Percentiles rank a stretch among this genome's conserved stretches.
Conservation (phyloP, 106 monocot species). For the Chionographis japonica region DNA sequence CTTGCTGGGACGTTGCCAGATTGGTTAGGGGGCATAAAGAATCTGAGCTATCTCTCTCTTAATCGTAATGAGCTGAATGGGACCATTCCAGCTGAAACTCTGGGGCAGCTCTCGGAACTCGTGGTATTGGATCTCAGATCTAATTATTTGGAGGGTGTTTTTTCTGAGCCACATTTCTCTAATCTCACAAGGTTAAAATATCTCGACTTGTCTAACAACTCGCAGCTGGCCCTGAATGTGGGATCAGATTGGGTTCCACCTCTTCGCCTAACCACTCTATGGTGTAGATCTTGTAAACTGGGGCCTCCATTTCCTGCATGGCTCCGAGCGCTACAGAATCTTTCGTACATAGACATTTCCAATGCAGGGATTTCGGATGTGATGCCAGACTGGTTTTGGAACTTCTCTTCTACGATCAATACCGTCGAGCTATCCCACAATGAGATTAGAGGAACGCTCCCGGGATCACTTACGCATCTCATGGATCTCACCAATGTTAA, state of each 20-base stretch:
- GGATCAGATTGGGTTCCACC: slow-evolving; percentile 15
- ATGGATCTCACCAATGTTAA: neutral
- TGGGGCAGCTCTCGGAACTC: slow-evolving; percentile 12
- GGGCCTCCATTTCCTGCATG: slow-evolving; percentile 18
- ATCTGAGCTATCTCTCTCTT: slow-evolving; percentile 21
- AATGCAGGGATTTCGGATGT: slow-evolving; percentile 8
- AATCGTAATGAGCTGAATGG: slow-evolving; percentile 11
- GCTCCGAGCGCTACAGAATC: slow-evolving; percentile 2
- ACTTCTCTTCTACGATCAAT: neutral
- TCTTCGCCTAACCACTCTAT: neutral
- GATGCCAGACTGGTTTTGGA: slow-evolving; percentile 28
- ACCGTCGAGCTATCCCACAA: neutral
- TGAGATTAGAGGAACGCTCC: slow-evolving; percentile 7
- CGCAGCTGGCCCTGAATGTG: neutral
- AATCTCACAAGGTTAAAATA: neutral
- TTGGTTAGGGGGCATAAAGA: slow-evolving; percentile 11
- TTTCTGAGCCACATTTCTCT: slow-evolving; percentile 15
- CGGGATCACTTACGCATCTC: neutral
- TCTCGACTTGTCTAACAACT: neutral
- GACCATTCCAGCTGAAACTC: slow-evolving; percentile 10
- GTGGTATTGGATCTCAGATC: slow-evolving; percentile 4
- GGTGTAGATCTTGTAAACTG: neutral
- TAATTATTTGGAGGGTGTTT: neutral
- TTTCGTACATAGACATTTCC: neutral
- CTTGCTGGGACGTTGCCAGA: slow-evolving; percentile 6